Percentiles rank a stretch among this genome's conserved stretches.
Conservation (phyloP, 1,139 yeast species). For the Zygosaccharomyces pseudobailii region DNA sequence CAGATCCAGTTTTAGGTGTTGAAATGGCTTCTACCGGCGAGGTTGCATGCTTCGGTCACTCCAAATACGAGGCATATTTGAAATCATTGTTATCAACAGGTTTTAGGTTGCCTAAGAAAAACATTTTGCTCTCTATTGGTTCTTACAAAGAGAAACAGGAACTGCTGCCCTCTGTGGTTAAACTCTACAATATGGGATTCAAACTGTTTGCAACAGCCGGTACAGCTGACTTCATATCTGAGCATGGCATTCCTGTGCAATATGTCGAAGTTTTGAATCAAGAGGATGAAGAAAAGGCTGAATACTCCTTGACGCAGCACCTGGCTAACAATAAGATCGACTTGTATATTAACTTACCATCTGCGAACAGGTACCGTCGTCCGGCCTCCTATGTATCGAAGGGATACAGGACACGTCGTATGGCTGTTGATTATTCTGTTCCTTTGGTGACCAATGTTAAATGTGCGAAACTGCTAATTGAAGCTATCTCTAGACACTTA, state of each 20-base stretch:
- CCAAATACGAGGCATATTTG: conserved; percentile 95
- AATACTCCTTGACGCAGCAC: conserved; percentile 93
- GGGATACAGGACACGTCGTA: conserved; percentile 98
- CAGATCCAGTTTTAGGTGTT: conserved; percentile 97
- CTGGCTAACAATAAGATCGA: conserved; percentile 96
- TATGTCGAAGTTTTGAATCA: conserved; percentile 80
- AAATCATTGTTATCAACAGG: conserved; percentile 94
- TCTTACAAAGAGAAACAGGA: conserved; percentile 97
- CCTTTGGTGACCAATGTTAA: conserved; percentile 97
- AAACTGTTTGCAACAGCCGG: conserved; percentile 96
- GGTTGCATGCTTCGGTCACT: conserved; percentile 94
- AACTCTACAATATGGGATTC: conserved; percentile 78
- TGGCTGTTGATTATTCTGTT: conserved; percentile 98
- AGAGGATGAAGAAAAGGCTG: conserved; percentile 78
- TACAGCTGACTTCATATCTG: conserved; percentile 96
- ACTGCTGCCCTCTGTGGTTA: conserved; percentile 80
- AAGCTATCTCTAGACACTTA: conserved; percentile 75
- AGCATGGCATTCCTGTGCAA: conserved; percentile 90
- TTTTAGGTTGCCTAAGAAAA: conserved; percentile 90
- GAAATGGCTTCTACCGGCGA: conserved; percentile 99
- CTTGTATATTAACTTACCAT: conserved; percentile 92
- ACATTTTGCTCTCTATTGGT: conserved; percentile 89
- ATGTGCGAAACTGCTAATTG: conserved; percentile 92
- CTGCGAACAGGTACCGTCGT: conserved; percentile 95
- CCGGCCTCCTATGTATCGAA: conserved; percentile 97